These are phyloP conservation scores for Exophiala phaeomuriformis DNA, from an alignment of 2,329 filamentous ascomycete species.

Conservation along the genomic window DNA sequence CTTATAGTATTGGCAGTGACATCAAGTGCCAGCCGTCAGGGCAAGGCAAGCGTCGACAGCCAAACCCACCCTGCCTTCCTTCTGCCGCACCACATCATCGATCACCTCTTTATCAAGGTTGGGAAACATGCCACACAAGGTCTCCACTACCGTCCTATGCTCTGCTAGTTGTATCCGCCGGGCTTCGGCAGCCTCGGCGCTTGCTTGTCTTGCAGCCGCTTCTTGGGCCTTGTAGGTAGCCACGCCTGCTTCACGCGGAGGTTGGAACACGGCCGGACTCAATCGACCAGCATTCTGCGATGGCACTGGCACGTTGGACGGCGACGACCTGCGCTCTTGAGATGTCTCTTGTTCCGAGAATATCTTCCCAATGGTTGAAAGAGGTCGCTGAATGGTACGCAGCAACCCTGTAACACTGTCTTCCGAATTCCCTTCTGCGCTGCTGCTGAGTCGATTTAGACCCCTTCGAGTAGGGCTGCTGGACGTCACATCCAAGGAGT, in stretches of 20 bases:
- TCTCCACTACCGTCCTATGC: constrained; percentile 87
- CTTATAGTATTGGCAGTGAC: no score
- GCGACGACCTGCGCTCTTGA: constrained; percentile 28
- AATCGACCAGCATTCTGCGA: constrained; percentile 40
- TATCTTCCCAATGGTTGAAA: constrained; percentile 88
- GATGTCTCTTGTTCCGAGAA: constrained; percentile 64
- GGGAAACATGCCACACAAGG: constrained; percentile 91
- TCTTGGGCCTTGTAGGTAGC: constrained; percentile 61
- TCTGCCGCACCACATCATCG: constrained; percentile 91
- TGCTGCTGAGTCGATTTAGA: constrained; percentile 33
- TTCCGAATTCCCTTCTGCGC: constrained; percentile 56
- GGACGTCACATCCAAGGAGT: constrained; percentile 48
- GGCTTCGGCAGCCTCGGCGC: constrained; percentile 81
- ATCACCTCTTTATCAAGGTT: constrained; percentile 91
- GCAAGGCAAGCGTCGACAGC: constrained; percentile 83
- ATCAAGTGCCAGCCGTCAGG: constrained; percentile 43
- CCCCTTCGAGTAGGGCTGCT: constrained; percentile 42
- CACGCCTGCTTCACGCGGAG: constrained; percentile 34
- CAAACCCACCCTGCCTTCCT: constrained; percentile 81
- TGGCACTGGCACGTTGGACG: constrained; percentile 18
- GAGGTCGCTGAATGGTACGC: constrained; percentile 80
- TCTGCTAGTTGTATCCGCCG: constrained; percentile 74
- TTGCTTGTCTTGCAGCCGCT: constrained; percentile 81
- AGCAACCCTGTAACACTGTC: constrained; percentile 77
- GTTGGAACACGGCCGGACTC: constrained; percentile 42